phyloP scores from a whole-genome alignment of 352 stramenopile genomes.

The Globisporangium iwayamae region DNA sequence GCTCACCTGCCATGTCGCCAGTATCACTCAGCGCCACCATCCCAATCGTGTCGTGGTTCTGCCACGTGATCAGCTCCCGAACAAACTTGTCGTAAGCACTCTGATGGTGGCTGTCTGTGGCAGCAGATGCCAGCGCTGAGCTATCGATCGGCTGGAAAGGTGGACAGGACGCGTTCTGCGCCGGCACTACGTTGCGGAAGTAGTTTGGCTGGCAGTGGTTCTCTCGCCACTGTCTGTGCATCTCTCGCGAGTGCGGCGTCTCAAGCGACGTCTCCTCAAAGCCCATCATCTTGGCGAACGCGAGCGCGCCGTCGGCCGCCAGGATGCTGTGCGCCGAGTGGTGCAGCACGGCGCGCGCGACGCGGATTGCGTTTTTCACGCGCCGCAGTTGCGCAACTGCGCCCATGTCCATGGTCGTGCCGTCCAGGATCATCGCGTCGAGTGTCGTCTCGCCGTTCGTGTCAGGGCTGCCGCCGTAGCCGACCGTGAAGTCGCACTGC shows the following conservation, averaged over 20 bases:
- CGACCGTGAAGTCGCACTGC: constrained; percentile 88
- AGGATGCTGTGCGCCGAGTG: constrained; percentile 88
- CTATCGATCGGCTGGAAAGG: constrained; percentile 59
- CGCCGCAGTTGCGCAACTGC: constrained; percentile 76
- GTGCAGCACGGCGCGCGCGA: constrained; percentile 84
- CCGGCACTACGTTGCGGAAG: constrained; percentile 77
- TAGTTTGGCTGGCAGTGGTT: constrained; percentile 89
- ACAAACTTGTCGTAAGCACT: neutral
- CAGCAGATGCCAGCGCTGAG: neutral
- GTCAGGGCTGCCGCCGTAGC: constrained; percentile 86
- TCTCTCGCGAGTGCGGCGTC: constrained; percentile 52
- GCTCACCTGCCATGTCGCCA: constrained; percentile 60
- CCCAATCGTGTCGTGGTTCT: constrained; percentile 91
- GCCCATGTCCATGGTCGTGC: constrained; percentile 79
- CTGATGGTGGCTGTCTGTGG: neutral
- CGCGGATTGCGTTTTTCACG: constrained; percentile 80
- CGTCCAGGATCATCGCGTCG: constrained; percentile 91
- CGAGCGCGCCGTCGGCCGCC: constrained; percentile 77
- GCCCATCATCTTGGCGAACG: constrained; percentile 90
- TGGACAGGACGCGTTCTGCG: constrained; percentile 67
- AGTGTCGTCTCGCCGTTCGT: constrained; percentile 85
- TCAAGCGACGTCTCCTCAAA: constrained; percentile 73
- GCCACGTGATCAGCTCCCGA: constrained; percentile 36
- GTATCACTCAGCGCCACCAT: constrained; percentile 72
- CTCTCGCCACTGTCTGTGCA: constrained; percentile 53